These are phyloP conservation scores for Colletotrichum trifolii DNA, from an alignment of 2,329 filamentous ascomycete genomes.

Conservation along the genomic window DNA sequence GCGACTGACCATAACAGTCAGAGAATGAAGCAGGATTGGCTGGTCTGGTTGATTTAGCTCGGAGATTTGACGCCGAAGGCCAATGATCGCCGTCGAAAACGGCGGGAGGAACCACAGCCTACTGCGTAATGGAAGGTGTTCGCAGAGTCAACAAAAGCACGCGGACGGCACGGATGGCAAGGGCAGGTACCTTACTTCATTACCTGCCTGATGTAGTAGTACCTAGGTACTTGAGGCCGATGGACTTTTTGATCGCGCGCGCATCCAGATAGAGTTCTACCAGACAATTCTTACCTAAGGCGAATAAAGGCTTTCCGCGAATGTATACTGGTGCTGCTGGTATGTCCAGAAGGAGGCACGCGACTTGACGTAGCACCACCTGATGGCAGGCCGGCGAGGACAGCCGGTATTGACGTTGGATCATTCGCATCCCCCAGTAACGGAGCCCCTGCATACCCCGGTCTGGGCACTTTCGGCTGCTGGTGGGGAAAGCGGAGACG, in stretches of 20 bases:
- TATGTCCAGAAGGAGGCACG: conserved; percentile 5
- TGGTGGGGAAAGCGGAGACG: conserved; percentile 24
- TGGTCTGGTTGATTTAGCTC: conserved; percentile 14
- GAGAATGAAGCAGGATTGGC: conserved; percentile 19
- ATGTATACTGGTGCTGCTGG: too few species aligned
- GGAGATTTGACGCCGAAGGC: conserved; percentile 33
- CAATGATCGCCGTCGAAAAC: conserved; percentile 24
- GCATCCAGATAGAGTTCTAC: not conserved
- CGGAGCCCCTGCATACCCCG: conserved; percentile 13
- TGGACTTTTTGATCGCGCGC: conserved; percentile 1
- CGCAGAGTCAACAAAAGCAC: too few species aligned
- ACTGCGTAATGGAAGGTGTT: too few species aligned
- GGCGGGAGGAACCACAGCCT: not conserved
- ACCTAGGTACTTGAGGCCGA: too few species aligned
- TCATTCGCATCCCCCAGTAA: conserved; percentile 7
- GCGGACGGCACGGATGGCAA: too few species aligned
- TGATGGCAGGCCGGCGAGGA: conserved; percentile 8
- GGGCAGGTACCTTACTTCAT: too few species aligned
- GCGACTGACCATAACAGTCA: conserved; percentile 14
- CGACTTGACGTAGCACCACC: not conserved
- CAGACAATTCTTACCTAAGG: too few species aligned
- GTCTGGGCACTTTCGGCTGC: conserved; percentile 21
- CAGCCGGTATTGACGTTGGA: conserved; percentile 22
- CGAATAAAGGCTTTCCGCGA: too few species aligned
- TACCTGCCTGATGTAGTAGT: too few species aligned